Conservation (phyloP, 148 eudicot genomes). For the Chenopodium suecicum region DNA sequence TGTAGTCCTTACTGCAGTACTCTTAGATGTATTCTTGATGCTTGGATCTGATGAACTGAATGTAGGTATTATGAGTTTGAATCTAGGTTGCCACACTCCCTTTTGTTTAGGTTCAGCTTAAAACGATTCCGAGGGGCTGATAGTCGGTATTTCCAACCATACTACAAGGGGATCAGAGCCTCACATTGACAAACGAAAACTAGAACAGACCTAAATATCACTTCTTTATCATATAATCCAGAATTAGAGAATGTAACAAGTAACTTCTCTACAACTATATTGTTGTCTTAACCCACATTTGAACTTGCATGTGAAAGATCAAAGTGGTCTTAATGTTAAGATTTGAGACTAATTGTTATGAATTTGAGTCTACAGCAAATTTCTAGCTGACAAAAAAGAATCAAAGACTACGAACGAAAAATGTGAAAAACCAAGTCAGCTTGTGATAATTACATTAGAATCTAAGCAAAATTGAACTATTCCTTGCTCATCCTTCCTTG, state of each 20-base stretch:
- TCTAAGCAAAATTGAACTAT: constrained; percentile 7
- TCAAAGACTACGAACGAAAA: constrained; percentile 1
- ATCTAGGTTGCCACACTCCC: no score
- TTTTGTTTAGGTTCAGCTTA: no score
- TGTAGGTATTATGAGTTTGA: no score
- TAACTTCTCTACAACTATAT: neutral
- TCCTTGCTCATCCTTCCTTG: neutral
- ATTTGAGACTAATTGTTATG: neutral
- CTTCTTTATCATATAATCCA: no score
- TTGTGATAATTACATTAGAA: constrained; percentile 19
- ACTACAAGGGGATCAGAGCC: no score
- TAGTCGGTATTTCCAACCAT: no score
- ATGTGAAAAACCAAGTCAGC: constrained; percentile 8
- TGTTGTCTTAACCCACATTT: neutral
- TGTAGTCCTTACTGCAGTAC: no score
- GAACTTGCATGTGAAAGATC: neutral
- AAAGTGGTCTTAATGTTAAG: neutral
- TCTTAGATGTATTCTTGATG: no score
- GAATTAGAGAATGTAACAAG: neutral
- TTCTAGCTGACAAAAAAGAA: neutral
- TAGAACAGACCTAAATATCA: no score
- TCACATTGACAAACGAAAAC: no score
- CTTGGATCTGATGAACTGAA: no score
- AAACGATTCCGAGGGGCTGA: no score
- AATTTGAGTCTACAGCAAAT: neutral